Evolutionary conservation across 169 alveolate species (phyloP), one percentile per base, ranked within the genome.

Genomic region (Blepharisma undulans): DNA sequence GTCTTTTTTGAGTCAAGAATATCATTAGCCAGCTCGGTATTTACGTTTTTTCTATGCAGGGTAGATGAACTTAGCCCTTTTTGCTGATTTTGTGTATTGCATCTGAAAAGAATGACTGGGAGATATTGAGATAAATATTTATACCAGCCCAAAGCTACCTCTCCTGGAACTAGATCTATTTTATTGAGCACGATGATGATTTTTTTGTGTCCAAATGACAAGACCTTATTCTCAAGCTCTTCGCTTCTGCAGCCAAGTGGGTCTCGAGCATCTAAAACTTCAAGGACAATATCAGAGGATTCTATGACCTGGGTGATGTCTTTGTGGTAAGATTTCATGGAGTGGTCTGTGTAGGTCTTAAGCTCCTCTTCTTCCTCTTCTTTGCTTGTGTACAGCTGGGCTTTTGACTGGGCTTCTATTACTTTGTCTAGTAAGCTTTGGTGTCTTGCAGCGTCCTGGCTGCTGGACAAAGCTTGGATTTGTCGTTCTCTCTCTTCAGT

Each of bases 261-360:
- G 90, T 97, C 99, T 93, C 99, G 94, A 4, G 99, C 98, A 94
- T 98, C 99, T 72, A 98, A 93, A 4, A 98, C 98, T 79, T 98
- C 98, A 72, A 98, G 87, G 33, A 98, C 90, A 85, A 97, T 97
- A 93, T 98, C 99, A 16, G 99, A 92, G 32, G 95, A 95, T 72
- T 97, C 98, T 76, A 98, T 93, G 59, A 97, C 97, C 86, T 94
- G 95, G 66, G 97, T 95, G 61, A 97, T 87, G 60, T 95, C 97
- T 84, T 96, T 95, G 29, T 92, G 82, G 85, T 93, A 96, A 16
- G 97, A 97, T 90, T 94, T 95, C 87, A 92, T 93, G 25, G 96
- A 92, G 72, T 95, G 90, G 85, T 95, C 96, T 22, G 91, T 84
- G 79, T 66, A 89, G 59, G 79, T 3, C 59, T 87, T 87, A 22